phyloP scores from a whole-genome alignment of 176 grass and related monocot species.

The Zoysia pacifica region DNA sequence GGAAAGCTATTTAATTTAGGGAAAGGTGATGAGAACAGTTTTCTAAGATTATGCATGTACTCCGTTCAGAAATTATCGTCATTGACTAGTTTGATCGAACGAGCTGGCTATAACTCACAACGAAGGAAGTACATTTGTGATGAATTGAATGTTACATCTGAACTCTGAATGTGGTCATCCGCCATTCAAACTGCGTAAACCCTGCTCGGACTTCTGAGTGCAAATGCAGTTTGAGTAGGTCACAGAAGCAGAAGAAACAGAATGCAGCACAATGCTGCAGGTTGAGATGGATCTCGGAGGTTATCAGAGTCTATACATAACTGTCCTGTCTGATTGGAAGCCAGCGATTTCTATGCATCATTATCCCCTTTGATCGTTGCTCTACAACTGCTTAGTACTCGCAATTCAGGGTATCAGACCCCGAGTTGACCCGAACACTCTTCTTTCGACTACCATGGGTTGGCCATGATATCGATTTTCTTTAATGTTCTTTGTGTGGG shows the following conservation, averaged over 20 bases:
- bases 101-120: too few relatives aligned
- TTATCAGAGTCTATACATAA: background rate
- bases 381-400: background rate
- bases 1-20: background rate
- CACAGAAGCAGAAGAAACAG: background rate
- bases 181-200: background rate
- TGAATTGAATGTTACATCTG: slow-evolving; percentile 1
- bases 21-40: slow-evolving; percentile 6
- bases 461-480: too few relatives aligned
- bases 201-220: background rate
- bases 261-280: background rate
- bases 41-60: background rate
- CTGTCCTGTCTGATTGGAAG: too few relatives aligned
- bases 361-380: background rate
- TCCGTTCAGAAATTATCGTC: too few relatives aligned
- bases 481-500: too few relatives aligned
- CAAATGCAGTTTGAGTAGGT: background rate
- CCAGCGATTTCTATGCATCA: too few relatives aligned
- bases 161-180: background rate
- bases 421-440: too few relatives aligned
- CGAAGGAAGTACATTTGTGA: background rate
- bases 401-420: too few relatives aligned
- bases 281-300: background rate
- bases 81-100: too few relatives aligned
- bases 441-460: too few relatives aligned